phyloP scores from a whole-genome alignment of 768 basidiomycete species.

The Lactarius evosmus region DNA sequence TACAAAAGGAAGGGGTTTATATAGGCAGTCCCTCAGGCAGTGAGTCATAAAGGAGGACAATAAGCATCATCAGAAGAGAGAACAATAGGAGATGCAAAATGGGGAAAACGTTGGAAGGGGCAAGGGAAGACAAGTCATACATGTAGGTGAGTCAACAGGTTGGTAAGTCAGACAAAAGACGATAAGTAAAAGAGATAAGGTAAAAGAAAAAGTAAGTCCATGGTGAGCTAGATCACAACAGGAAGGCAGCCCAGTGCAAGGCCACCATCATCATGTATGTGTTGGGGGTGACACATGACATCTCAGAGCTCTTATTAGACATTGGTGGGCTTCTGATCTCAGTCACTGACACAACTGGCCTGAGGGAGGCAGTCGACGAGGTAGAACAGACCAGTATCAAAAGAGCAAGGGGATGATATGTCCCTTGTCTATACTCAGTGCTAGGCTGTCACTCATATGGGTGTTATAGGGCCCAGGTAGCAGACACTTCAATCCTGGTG shows the following conservation, averaged over 20 bases:
- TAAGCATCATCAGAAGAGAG: too few species aligned
- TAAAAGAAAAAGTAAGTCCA: too few species aligned
- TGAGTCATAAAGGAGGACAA: too few species aligned
- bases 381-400: slow-evolving; percentile 82
- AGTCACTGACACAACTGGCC: slow-evolving; percentile 81
- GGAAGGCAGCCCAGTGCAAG: slow-evolving; percentile 72
- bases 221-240: too few species aligned
- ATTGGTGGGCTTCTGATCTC: slow-evolving; percentile 83
- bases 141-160: too few species aligned
- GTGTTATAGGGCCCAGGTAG: slow-evolving; percentile 50
- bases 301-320: slow-evolving; percentile 80
- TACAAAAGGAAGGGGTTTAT: too few species aligned
- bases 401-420: slow-evolving; percentile 66
- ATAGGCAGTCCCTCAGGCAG: too few species aligned
- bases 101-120: too few species aligned
- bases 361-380: slow-evolving; percentile 62
- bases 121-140: too few species aligned
- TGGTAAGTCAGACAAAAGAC: too few species aligned
- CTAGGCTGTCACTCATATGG: neutral
- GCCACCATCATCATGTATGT: slow-evolving; percentile 86
- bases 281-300: slow-evolving; percentile 86
- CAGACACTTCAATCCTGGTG: slow-evolving; percentile 76
- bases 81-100: too few species aligned
- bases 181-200: too few species aligned
- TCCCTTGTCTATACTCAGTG: slow-evolving; percentile 21